phyloP scores from a whole-genome alignment of 768 basidiomycete species.

The Leccinum ochraceum region DNA sequence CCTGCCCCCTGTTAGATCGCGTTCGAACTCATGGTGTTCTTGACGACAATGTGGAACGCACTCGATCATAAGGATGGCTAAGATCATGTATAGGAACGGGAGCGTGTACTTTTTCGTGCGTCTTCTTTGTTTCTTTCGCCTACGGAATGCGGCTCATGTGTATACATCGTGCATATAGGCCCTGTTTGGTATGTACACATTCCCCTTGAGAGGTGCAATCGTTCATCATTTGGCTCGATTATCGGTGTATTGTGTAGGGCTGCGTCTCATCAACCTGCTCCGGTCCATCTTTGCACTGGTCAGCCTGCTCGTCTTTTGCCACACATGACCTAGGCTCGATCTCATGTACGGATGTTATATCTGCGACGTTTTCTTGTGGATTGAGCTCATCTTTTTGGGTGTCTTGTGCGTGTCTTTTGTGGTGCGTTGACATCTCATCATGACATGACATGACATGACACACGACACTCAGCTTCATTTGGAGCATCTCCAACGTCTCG shows the following conservation, averaged over 20 bases:
- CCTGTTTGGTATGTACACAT: conserved; percentile 27
- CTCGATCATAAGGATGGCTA: conserved; percentile 28
- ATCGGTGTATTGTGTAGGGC: conserved; percentile 5
- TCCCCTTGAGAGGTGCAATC: background rate
- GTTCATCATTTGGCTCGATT: background rate
- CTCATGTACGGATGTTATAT: background rate
- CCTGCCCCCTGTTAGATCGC: conserved; percentile 18
- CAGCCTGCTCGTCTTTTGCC: conserved; percentile 1
- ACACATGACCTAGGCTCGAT: background rate
- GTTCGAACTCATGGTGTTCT: conserved; percentile 34
- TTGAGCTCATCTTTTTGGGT: conserved; percentile 20
- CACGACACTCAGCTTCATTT: conserved; percentile 31
- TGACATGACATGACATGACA: too few species aligned
- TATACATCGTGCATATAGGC: conserved; percentile 8
- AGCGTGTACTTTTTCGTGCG: conserved; percentile 31
- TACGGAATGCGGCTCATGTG: conserved; percentile 1
- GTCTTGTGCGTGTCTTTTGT: conserved; percentile 21
- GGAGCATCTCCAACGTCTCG: conserved; percentile 36
- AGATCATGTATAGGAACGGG: conserved; percentile 32
- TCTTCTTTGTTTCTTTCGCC: background rate
- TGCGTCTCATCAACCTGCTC: conserved; percentile 28
- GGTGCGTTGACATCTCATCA: background rate
- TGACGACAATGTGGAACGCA: conserved; percentile 30
- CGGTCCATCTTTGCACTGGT: conserved; percentile 25
- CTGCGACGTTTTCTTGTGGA: conserved; percentile 9